Evolutionary conservation across 305 asterid genomes (phyloP), one percentile per base, ranked within the genome.

Genomic region (Euphrasia arctica): DNA sequence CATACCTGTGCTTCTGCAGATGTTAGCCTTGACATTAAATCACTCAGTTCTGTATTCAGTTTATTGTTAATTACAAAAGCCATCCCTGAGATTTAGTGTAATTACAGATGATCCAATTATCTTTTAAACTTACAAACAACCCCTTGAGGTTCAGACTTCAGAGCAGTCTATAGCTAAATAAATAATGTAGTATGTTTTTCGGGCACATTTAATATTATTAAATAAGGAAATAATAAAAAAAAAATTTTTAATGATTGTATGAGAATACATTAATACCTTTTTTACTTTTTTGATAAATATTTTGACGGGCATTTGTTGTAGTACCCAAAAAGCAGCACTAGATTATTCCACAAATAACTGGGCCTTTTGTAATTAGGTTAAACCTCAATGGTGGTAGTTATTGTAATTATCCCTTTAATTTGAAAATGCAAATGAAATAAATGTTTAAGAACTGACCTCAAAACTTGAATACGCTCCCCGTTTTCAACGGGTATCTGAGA

Each of bases 1-100:
- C 95, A 75, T 90, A 90, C 92, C 96, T 90, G 96, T 81, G 87
- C 88, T 76, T 77, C 84, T 76, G 86, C 90, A 78, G 79, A 84
- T 86, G 88, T 88, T 85, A 88, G 97, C 87, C 74, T 81, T 60
- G 74, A 62, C 45, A 77, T 75, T 72, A 73, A 75, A 75, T 70
- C 75, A 36, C 42, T 54, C 51, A 51, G 67, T 43, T 48, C 66
- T 63, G 42, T 58, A 64, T 45, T 54, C 59, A 25, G 58, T 71
- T 36, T 58, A 60, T 62, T 0, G 54, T 49, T 13, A 49, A 49
- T 14, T 49, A 14, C 54, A 49, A 49, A 49, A 49, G 5, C 25
- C 18, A 49, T 2, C 27, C 14, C 18, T 47, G 14, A 9, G 42
- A 11, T 47, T 47, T 47, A 47, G 51, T 12, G 14, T 47, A 47